These are phyloP conservation scores for Boechera divaricarpa DNA, from an alignment of 345 rosid species.

Conservation along the genomic window DNA sequence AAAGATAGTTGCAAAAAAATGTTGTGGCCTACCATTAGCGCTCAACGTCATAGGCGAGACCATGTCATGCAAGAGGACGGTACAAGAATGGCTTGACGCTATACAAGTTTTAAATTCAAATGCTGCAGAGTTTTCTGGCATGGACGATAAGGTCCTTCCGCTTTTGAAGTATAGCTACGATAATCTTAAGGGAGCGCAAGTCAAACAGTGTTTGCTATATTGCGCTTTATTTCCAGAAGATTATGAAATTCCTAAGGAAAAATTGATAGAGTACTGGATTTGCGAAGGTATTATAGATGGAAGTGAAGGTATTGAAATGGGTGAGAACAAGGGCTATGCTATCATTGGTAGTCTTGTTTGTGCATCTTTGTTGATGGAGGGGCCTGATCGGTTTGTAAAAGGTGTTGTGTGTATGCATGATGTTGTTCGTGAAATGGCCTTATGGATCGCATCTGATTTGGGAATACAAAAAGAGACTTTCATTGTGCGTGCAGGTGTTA, in stretches of 20 bases:
- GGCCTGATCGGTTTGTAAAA: too few relatives aligned
- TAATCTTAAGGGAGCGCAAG: neutral
- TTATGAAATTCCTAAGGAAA: neutral
- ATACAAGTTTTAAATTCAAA: conserved; percentile 34
- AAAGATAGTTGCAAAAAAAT: conserved; percentile 30
- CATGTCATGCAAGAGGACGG: conserved; percentile 36
- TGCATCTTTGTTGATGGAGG: conserved; percentile 42
- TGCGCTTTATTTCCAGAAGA: conserved; percentile 48
- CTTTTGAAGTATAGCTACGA: conserved; percentile 49
- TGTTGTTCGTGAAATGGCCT: conserved; percentile 51
- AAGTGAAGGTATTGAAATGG: conserved; percentile 22
- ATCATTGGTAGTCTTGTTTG: conserved; percentile 46
- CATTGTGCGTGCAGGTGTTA: too few relatives aligned
- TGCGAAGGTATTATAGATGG: conserved; percentile 35
- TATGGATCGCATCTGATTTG: too few relatives aligned
- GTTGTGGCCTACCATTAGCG: conserved; percentile 52
- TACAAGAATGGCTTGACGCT: conserved; percentile 45
- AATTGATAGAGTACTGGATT: conserved; percentile 41
- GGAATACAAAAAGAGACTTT: too few relatives aligned
- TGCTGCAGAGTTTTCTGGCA: conserved; percentile 3
- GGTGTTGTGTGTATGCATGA: conserved; percentile 50
- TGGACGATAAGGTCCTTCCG: conserved; percentile 40
- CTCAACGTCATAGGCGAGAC: conserved; percentile 46
- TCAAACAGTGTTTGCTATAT: conserved; percentile 45
- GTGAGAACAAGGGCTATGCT: conserved; percentile 38